These are phyloP conservation scores for Pseudogymnoascus sp. DNA, from an alignment of 2,329 filamentous ascomycete genomes.

Conservation along the genomic window DNA sequence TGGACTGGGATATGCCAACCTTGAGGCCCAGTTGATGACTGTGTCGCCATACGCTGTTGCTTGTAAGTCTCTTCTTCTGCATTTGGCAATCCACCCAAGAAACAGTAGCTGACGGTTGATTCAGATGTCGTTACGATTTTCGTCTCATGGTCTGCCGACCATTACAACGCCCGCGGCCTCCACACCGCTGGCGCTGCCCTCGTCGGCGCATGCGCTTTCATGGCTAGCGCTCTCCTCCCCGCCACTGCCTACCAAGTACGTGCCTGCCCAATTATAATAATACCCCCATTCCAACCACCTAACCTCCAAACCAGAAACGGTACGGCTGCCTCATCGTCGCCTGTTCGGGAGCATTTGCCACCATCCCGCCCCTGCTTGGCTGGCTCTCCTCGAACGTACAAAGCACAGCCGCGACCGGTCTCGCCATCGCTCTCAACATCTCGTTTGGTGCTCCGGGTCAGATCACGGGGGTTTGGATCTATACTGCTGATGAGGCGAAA, in stretches of 20 bases:
- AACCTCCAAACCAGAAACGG: not conserved
- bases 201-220: conserved; percentile 51
- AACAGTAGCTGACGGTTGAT: not conserved
- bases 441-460: not conserved
- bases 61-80: conserved; percentile 35
- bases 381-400: not conserved
- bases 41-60: conserved; percentile 59
- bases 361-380: not conserved
- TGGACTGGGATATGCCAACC: conserved; percentile 47
- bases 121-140: conserved; percentile 39
- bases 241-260: not conserved
- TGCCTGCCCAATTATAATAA: not conserved
- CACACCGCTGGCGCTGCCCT: conserved; percentile 45
- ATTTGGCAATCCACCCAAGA: not conserved
- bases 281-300: not conserved
- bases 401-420: not conserved
- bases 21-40: conserved; percentile 60
- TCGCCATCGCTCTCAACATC: not conserved
- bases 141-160: conserved; percentile 57
- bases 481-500: not conserved
- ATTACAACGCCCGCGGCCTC: conserved; percentile 50
- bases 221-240: conserved; percentile 31
- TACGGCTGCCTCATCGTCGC: not conserved
- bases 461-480: not conserved
- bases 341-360: not conserved